These are phyloP conservation scores for Neocucurbitaria cava DNA, from an alignment of 2,329 filamentous ascomycete species.

Conservation along the genomic window DNA sequence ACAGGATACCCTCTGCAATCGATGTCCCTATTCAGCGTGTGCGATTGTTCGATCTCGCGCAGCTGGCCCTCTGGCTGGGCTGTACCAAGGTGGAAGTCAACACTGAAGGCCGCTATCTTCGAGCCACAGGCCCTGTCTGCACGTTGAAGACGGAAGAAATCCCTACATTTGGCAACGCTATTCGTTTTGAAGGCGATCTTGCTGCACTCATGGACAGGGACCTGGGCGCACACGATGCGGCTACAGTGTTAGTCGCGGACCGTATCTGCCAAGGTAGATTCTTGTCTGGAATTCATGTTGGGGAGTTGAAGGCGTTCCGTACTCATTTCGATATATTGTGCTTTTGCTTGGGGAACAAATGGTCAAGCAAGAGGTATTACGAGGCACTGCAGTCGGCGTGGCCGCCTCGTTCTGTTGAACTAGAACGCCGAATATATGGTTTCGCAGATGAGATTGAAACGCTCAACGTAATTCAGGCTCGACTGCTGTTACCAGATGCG, in stretches of 20 bases:
- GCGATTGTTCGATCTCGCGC: background rate
- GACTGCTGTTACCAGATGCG: background rate
- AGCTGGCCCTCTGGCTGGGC: background rate
- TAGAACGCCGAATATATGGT: background rate
- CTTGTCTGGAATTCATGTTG: background rate
- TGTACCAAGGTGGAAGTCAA: background rate
- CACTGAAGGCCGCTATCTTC: background rate
- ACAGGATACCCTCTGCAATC: conserved; percentile 8
- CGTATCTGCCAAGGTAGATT: background rate
- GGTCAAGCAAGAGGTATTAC: background rate
- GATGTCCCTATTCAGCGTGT: conserved; percentile 6
- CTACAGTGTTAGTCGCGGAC: background rate
- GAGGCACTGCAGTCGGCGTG: background rate
- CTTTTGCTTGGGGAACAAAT: background rate
- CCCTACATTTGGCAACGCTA: conserved; percentile 3
- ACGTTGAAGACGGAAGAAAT: conserved; percentile 3
- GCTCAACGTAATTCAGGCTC: background rate
- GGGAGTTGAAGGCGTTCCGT: background rate
- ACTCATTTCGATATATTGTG: background rate
- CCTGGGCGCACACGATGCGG: background rate
- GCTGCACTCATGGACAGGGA: background rate
- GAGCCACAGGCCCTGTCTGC: background rate
- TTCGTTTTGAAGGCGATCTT: conserved; percentile 7
- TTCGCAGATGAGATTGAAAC: background rate
- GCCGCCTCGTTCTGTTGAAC: background rate